Evolutionary conservation across 352 stramenopile species (phyloP).

Genomic region (Phytophthora melonis): DNA sequence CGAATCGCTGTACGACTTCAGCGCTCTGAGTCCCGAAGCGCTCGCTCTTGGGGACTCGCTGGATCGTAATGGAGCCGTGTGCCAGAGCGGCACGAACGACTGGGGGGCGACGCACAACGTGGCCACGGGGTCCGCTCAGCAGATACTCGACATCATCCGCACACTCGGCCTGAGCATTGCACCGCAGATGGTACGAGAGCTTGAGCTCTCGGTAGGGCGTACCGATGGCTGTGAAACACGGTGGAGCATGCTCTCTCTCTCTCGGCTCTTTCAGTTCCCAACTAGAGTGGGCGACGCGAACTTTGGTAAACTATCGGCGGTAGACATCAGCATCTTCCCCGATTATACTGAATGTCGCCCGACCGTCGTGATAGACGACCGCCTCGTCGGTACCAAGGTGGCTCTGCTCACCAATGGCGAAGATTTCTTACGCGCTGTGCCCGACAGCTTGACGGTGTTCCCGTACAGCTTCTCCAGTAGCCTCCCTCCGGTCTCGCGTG

Average conservation of each 20-base stretch:
- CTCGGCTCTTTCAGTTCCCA: constrained; percentile 13
- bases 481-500: background rate
- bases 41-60: constrained; percentile 15
- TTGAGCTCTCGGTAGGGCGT: constrained; percentile 5
- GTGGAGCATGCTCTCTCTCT: constrained; percentile 4
- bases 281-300: constrained; percentile 1
- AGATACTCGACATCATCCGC: constrained; percentile 14
- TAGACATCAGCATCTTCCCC: constrained; percentile 23
- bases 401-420: constrained; percentile 1
- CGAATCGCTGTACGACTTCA: constrained; percentile 22
- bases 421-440: background rate
- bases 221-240: background rate
- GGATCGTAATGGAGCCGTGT: constrained; percentile 22
- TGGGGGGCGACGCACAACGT: constrained; percentile 22
- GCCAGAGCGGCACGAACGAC: constrained; percentile 31
- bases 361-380: constrained; percentile 8
- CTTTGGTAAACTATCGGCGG: constrained; percentile 19
- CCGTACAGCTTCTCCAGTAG: constrained; percentile 1
- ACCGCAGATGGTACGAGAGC: constrained; percentile 15
- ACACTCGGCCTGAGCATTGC: constrained; percentile 3
- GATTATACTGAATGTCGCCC: constrained; percentile 28
- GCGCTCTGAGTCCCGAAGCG: constrained; percentile 4
- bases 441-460: background rate
- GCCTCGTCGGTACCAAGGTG: background rate
- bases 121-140: constrained; percentile 12